These are phyloP conservation scores for Hypoxylon sp. DNA, from an alignment of 2,329 filamentous ascomycete genomes.

Conservation along the genomic window DNA sequence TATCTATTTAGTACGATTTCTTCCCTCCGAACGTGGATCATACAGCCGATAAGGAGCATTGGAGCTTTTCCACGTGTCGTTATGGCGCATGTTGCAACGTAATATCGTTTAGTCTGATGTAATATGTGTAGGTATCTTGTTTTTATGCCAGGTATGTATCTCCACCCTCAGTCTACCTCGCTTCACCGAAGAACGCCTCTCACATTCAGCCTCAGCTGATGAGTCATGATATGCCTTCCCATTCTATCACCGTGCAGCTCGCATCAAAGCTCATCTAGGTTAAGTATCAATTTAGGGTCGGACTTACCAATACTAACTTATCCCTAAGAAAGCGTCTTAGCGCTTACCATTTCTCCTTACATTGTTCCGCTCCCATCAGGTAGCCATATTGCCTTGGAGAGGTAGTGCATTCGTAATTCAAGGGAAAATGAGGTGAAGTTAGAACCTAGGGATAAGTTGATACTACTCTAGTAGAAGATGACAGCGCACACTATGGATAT, in stretches of 20 bases:
- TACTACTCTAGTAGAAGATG: neutral
- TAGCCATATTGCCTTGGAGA: neutral
- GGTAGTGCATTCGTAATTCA: neutral
- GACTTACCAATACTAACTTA: neutral
- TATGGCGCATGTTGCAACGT: neutral
- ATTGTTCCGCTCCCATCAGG: neutral
- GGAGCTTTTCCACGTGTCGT: neutral
- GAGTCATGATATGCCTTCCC: neutral
- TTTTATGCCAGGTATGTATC: neutral
- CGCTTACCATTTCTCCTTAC: slow-evolving; percentile 4
- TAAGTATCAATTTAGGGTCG: slow-evolving; percentile 1
- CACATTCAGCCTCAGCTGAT: neutral
- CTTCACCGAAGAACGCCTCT: too few relatives aligned
- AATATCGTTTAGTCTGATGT: neutral
- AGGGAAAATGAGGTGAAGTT: too few relatives aligned
- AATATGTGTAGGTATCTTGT: neutral
- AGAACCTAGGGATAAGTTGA: neutral
- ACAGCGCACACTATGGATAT: neutral
- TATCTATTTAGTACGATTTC: neutral
- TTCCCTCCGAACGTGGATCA: slow-evolving; percentile 10
- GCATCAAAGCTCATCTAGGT: neutral
- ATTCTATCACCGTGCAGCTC: neutral
- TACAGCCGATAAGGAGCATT: neutral
- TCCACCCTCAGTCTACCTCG: neutral
- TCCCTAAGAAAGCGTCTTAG: neutral